Evolutionary conservation across 441 rosid species (phyloP).

Genomic region (Metrosideros polymorpha): DNA sequence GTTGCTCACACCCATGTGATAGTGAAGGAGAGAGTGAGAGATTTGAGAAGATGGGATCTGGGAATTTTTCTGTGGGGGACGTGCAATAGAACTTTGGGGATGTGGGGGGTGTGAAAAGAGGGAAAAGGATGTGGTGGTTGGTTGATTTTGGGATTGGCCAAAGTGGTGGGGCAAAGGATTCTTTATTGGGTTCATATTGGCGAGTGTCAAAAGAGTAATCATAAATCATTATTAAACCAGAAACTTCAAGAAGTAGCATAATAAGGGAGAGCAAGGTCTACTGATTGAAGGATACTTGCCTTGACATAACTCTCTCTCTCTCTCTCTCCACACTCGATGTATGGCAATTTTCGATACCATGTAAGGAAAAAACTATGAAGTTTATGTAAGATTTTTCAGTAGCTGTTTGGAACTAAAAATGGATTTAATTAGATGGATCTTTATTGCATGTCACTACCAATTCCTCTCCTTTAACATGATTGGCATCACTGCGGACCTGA

Average conservation of each 20-base stretch:
- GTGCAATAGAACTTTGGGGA: background rate
- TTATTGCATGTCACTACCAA: background rate
- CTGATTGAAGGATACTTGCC: background rate
- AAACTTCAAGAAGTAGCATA: background rate
- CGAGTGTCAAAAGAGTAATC: background rate
- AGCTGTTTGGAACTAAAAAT: background rate
- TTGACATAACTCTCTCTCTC: background rate
- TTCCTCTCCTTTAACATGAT: background rate
- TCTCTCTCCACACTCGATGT: background rate
- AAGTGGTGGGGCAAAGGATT: background rate
- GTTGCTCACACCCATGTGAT: conserved; percentile 62
- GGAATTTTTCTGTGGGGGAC: background rate
- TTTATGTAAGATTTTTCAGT: background rate
- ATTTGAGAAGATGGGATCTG: background rate
- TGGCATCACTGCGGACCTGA: background rate
- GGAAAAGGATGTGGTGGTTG: background rate
- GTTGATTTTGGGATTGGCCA: background rate
- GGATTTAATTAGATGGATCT: background rate
- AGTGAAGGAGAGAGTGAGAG: background rate
- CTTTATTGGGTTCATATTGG: background rate
- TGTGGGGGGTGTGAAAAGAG: background rate
- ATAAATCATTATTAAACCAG: background rate
- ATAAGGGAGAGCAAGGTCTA: background rate
- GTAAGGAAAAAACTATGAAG: background rate
- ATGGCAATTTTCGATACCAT: background rate